Evolutionary conservation across 495 filamentous ascomycete species (phyloP).

Genomic region (Bacidia rubella): DNA sequence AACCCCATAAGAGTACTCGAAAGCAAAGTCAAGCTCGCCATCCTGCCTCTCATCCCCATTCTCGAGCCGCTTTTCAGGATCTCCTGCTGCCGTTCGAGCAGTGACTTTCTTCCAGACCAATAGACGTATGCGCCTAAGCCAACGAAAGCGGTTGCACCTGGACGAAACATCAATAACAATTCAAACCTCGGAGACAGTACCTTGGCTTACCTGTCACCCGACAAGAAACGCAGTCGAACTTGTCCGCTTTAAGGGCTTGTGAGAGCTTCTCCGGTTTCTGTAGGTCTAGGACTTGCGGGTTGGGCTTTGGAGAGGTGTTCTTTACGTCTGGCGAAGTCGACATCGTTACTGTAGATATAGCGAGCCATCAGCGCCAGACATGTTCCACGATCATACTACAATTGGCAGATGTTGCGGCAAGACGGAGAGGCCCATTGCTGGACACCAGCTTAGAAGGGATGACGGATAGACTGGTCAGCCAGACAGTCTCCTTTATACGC

Average conservation of each 20-base stretch:
- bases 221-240: slow-evolving; percentile 58
- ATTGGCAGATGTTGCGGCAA: no score
- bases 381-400: no score
- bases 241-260: slow-evolving; percentile 44
- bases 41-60: slow-evolving; percentile 64
- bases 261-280: slow-evolving; percentile 39
- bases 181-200: neutral
- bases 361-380: neutral
- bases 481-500: no score
- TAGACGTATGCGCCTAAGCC: slow-evolving; percentile 87
- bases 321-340: no score
- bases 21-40: slow-evolving; percentile 55
- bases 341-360: neutral
- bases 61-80: slow-evolving; percentile 58
- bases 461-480: no score
- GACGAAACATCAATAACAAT: neutral
- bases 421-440: no score
- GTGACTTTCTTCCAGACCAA: slow-evolving; percentile 61
- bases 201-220: slow-evolving; percentile 45
- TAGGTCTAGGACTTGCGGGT: slow-evolving; percentile 27
- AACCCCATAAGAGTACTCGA: slow-evolving; percentile 55
- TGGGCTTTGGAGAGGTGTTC: neutral
- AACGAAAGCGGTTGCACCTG: slow-evolving; percentile 72
- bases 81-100: slow-evolving; percentile 50
- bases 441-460: no score